Evolutionary conservation across 208 protist species (phyloP).

Genomic region (Acanthamoeba healyi): DNA sequence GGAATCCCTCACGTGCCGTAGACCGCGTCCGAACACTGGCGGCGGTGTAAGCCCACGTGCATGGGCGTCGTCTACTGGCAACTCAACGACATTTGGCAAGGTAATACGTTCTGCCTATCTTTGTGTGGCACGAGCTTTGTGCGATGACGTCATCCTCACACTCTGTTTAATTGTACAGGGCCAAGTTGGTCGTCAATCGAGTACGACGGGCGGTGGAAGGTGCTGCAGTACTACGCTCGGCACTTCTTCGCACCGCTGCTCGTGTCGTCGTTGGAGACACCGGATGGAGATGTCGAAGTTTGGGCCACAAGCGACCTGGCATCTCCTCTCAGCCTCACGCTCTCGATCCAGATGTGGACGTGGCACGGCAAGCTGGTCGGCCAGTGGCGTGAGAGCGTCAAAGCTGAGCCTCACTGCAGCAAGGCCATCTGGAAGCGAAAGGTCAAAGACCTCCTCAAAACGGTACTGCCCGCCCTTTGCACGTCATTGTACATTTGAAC

Average conservation of each 20-base stretch:
- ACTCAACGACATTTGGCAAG: constrained; percentile 88
- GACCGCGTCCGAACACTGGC: constrained; percentile 84
- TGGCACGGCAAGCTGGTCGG: not conserved
- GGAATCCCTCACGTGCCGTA: not conserved
- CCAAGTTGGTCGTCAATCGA: constrained; percentile 85
- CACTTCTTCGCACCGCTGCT: constrained; percentile 79
- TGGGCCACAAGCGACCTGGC: constrained; percentile 17
- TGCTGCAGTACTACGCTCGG: constrained; percentile 83
- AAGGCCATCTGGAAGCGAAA: constrained; percentile 3
- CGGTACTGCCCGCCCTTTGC: not conserved
- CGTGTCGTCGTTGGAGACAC: constrained; percentile 58
- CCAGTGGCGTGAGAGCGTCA: not conserved
- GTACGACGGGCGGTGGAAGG: constrained; percentile 85
- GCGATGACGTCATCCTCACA: too few species aligned
- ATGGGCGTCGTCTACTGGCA: constrained; percentile 92
- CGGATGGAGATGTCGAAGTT: not conserved
- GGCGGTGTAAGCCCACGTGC: constrained; percentile 81
- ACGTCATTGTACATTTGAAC: too few species aligned
- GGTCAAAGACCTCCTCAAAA: constrained; percentile 33
- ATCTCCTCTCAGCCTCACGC: not conserved
- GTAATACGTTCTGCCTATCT: too few species aligned
- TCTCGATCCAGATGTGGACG: constrained; percentile 11
- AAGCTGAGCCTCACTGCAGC: constrained; percentile 35
- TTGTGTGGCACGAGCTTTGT: too few species aligned
- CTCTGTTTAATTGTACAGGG: not conserved